Conservation (phyloP, 495 filamentous ascomycete genomes). For the Aspergillus avenaceus region DNA sequence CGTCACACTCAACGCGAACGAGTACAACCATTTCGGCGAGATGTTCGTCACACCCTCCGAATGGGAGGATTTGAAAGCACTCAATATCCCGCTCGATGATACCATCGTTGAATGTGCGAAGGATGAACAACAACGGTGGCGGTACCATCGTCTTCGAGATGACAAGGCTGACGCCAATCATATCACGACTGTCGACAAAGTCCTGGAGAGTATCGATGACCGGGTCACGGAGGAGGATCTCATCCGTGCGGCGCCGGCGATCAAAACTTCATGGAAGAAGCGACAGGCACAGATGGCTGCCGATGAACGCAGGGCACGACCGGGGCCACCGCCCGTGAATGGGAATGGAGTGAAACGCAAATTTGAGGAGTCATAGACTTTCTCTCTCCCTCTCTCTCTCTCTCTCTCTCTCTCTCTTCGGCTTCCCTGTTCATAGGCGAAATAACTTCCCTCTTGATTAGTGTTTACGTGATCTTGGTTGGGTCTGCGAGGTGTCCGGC, state of each 20-base stretch:
- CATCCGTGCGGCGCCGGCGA: slow-evolving; percentile 56
- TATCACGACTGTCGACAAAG: slow-evolving; percentile 70
- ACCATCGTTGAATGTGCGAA: slow-evolving; percentile 84
- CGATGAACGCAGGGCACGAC: slow-evolving; percentile 22
- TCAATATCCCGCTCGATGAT: slow-evolving; percentile 70
- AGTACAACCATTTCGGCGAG: slow-evolving; percentile 58
- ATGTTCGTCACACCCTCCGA: slow-evolving; percentile 70
- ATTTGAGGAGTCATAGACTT: slow-evolving; percentile 39
- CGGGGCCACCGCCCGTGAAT: slow-evolving; percentile 22
- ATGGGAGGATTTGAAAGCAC: slow-evolving; percentile 75
- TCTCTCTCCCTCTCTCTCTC: slow-evolving; percentile 8
- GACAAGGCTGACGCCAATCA: slow-evolving; percentile 93
- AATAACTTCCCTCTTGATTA: not conserved
- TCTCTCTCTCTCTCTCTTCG: slow-evolving; percentile 2
- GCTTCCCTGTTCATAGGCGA: no score
- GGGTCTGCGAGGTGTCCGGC: slow-evolving; percentile 17
- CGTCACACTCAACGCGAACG: slow-evolving; percentile 50
- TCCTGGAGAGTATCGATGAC: slow-evolving; percentile 79
- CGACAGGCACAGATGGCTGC: slow-evolving; percentile 30
- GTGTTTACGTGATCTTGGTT: not conserved
- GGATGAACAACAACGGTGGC: slow-evolving; percentile 70
- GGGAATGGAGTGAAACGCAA: slow-evolving; percentile 44
- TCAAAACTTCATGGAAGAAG: slow-evolving; percentile 72
- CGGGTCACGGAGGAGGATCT: slow-evolving; percentile 63
- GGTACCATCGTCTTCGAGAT: slow-evolving; percentile 80